Evolutionary conservation across 177 flowering plant genomes (phyloP), one percentile per base, ranked within the genome.

Genomic region (Vitis hybrid): DNA sequence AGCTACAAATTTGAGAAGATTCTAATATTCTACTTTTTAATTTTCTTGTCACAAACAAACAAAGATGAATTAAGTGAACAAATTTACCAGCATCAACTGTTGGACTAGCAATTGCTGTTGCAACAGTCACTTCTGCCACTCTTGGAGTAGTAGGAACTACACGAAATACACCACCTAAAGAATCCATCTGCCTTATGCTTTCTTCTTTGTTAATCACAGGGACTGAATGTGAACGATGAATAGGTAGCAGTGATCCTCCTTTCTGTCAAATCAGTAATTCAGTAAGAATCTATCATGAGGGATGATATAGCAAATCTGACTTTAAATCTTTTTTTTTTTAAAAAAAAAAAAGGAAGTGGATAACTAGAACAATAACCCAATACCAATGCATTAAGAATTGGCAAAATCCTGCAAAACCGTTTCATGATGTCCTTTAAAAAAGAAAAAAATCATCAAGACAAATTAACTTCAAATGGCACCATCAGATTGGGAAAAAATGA

Each of bases 141-240:
- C 80, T 71, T 50, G 89, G 87, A 38, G 89, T 78, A 54, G 82
- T 65, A 12, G 85, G 86, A 71, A 89, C 67, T 3, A 89, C 80
- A 63, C 87, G 89, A 66, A 80, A 79, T 17, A 73, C 62, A 59
- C 81, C 75, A 12, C 86, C 79, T 51, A 73, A 57, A 65, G 81
- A 73, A 73, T 85, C 84, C 66, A 67, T 20, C 64, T 69, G 85
- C 47, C 68, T 69, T 53, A 77, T 50, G 68, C 82, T 87, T 67
- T 83, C 86, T 19, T 84, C 85, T 82, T 89, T 78, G 73, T 18
- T 78, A n/a, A 88, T 50, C 47, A 58, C 82, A 57, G 93, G 93
- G 12, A 89, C 90, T 33, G 93, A 89, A 14, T 51, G 87, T 47
- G 93, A 89, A 54, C 93, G 91, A 65, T 80, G 88, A 61, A 89